phyloP scores from a whole-genome alignment of 2,329 filamentous ascomycete species.

The Xylaria sp. region DNA sequence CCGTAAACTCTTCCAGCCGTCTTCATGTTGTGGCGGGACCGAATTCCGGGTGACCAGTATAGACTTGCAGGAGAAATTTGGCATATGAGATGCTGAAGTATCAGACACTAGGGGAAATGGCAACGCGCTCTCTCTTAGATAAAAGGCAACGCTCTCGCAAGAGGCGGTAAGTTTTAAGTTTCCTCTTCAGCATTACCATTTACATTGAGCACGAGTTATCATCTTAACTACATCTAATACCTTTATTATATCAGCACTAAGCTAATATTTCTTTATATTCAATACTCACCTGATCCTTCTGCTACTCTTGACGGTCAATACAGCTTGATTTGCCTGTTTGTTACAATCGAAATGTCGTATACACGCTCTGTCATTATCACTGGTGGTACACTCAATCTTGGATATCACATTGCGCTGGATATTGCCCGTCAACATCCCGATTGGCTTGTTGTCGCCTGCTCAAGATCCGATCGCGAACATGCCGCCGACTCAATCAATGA shows the following conservation, averaged over 20 bases:
- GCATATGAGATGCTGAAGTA: too few species aligned
- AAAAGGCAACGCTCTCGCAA: too few species aligned
- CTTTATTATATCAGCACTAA: too few species aligned
- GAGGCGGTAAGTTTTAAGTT: too few species aligned
- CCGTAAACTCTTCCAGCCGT: neutral
- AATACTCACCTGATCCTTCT: neutral
- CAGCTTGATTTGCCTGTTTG: neutral
- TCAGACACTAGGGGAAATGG: too few species aligned
- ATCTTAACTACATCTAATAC: too few species aligned
- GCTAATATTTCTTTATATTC: neutral
- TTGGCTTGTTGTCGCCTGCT: slow-evolving; percentile 56
- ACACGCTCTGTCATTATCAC: slow-evolving; percentile 54
- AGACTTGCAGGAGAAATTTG: too few species aligned
- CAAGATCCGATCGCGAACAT: slow-evolving; percentile 56
- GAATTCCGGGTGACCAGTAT: too few species aligned
- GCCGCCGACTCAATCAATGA: slow-evolving; percentile 58
- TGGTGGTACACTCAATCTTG: slow-evolving; percentile 58
- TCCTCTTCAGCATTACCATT: too few species aligned
- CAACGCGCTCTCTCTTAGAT: too few species aligned
- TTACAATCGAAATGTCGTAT: slow-evolving; percentile 30
- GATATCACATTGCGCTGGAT: slow-evolving; percentile 55
- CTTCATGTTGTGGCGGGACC: too few species aligned
- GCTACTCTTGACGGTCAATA: neutral
- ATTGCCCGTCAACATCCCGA: slow-evolving; percentile 56
- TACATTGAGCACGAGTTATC: too few species aligned